phyloP scores from a whole-genome alignment of 331 rosid genomes.

The Erythrophleum ivorense region DNA sequence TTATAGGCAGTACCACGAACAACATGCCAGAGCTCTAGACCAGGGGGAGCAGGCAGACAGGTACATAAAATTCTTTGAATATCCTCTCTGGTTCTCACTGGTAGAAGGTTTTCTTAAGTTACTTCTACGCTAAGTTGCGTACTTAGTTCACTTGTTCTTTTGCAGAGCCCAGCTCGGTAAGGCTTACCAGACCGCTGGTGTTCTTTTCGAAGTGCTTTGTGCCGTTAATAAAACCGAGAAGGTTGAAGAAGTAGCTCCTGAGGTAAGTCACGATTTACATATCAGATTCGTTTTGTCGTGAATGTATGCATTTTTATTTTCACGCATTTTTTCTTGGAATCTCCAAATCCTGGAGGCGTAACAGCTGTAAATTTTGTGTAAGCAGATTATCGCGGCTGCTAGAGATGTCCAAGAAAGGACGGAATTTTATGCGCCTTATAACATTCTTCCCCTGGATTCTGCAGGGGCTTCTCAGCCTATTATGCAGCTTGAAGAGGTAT shows the following conservation, averaged over 20 bases:
- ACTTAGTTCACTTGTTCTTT: slow-evolving; percentile 26
- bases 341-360: slow-evolving; percentile 34
- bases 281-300: slow-evolving; percentile 31
- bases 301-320: not conserved
- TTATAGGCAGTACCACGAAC: slow-evolving; percentile 90
- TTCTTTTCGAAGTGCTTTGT: slow-evolving; percentile 95
- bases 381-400: slow-evolving; percentile 93
- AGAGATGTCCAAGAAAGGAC: slow-evolving; percentile 96
- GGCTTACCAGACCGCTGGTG: slow-evolving; percentile 95
- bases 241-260: slow-evolving; percentile 99
- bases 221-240: slow-evolving; percentile 98
- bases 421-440: slow-evolving; percentile 86
- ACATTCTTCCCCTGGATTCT: slow-evolving; percentile 93
- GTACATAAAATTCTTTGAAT: slow-evolving; percentile 42
- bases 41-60: slow-evolving; percentile 94
- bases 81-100: not conserved
- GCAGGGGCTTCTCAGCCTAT: slow-evolving; percentile 90
- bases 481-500: slow-evolving; percentile 97
- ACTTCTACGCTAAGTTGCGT: not conserved
- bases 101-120: not conserved
- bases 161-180: slow-evolving; percentile 93
- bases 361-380: slow-evolving; percentile 27
- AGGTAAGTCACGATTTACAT: slow-evolving; percentile 61
- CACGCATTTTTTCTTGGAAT: slow-evolving; percentile 8
- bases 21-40: slow-evolving; percentile 89